Percentiles rank a stretch among this genome's conserved stretches.
Evolutionary conservation across 805 yeast genomes (phyloP).

Genomic region (Candida jianshihensis): DNA sequence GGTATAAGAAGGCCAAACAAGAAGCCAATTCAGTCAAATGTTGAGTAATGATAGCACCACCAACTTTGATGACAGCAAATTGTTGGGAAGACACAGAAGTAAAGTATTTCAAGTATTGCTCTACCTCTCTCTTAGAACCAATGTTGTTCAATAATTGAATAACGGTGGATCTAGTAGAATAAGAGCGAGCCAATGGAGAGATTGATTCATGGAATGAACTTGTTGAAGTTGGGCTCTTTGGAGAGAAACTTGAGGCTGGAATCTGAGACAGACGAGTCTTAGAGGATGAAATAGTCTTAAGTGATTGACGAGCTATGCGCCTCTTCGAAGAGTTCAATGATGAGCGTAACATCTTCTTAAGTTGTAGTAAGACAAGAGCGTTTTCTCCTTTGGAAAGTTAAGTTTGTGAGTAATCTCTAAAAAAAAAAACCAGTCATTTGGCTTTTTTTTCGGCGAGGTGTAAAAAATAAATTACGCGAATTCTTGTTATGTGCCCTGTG

Average conservation of each 20-base stretch:
- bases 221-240: conserved; percentile 11
- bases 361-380: too few relatives aligned
- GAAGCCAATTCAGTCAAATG: conserved; percentile 91
- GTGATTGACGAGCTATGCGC: conserved; percentile 19
- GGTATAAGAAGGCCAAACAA: conserved; percentile 91
- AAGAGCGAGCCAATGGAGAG: conserved; percentile 20
- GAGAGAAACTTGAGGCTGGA: conserved; percentile 6
- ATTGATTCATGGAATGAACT: conserved; percentile 6
- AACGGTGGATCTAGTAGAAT: conserved; percentile 88
- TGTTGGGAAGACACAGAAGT: conserved; percentile 95
- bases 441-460: too few relatives aligned
- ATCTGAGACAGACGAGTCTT: background rate
- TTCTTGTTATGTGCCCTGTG: too few relatives aligned
- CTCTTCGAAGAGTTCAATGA: conserved; percentile 21
- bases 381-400: too few relatives aligned
- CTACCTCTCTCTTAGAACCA: conserved; percentile 96
- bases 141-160: conserved; percentile 91
- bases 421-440: too few relatives aligned
- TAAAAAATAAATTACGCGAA: too few relatives aligned
- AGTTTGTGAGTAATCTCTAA: too few relatives aligned
- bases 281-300: conserved; percentile 4
- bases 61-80: conserved; percentile 97
- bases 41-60: conserved; percentile 97
- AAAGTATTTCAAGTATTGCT: conserved; percentile 93
- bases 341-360: conserved; percentile 22